Base-by-base conservation (phyloP, 768 basidiomycete species). In the Tephrocybe sp. region DNA sequence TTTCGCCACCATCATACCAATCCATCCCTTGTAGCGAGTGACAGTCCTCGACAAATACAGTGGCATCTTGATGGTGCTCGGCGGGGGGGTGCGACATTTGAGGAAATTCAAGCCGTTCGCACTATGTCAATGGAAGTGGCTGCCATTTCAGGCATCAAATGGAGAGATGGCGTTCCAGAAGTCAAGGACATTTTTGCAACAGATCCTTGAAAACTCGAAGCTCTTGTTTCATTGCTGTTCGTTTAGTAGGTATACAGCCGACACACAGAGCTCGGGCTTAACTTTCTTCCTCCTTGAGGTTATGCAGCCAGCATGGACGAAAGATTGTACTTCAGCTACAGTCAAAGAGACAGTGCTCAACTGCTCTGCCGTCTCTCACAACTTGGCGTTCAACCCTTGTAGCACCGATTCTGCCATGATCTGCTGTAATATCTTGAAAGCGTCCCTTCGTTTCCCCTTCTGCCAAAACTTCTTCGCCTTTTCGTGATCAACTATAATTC, bases 11-110 rank as follows among this genome's bases (percentile, higher is more conserved):
- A n/a, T 12, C 31, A 13, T 35, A 5, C 22, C 12, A 21, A 31
- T 28, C 9, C 19, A 5, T 31, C 16, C 16, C 11, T 13, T 30
- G 22, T 24, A 58, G 76, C 80, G 3, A 72, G 69, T 48, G 84
- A 87, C 59, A 77, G 82, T 27, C 82, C 84, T 0, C 76, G 70
- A 31, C 86, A 87, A 58, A 78, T 83, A 25, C 66, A 54, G n/a
- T 87, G 86, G 85, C 86, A 87, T 58, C 67, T 87, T 19, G 68
- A 71, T 11, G 79, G 79, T 13, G 83, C 84, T 2, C 68, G 71
- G 34, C 69, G 81, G 44, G 69, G 72, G 36, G 83, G 83, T 3
- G 84, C 83, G 9, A 77, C 71, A 2, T 49, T 68, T 15, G 79
- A 77, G 13, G 75, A 86, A 56, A 73, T 75, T 5, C 65, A 64